These are phyloP conservation scores for Yarrowia alimentaria DNA, from an alignment of 805 yeast genomes.

Conservation along the genomic window DNA sequence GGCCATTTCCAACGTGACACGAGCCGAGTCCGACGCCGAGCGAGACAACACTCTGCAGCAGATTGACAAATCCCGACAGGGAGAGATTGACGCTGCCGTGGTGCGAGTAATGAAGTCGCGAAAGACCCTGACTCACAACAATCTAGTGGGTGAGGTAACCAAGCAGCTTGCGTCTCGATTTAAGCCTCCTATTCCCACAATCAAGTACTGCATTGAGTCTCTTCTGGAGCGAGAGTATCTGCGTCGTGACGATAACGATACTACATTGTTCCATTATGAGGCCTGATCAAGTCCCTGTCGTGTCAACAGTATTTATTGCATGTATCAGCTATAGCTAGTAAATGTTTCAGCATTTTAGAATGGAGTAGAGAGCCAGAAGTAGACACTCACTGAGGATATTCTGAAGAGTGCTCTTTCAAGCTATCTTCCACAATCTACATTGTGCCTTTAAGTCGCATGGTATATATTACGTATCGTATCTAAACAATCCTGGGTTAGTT, in stretches of 20 bases:
- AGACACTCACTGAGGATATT: too few species aligned
- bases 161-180: constrained; percentile 62
- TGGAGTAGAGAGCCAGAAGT: too few species aligned
- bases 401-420: too few species aligned
- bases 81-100: constrained; percentile 78
- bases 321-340: too few species aligned
- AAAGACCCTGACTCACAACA: constrained; percentile 58
- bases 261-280: constrained; percentile 61
- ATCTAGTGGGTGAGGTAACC: constrained; percentile 63
- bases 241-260: constrained; percentile 62
- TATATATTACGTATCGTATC: too few species aligned
- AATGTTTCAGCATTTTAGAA: too few species aligned
- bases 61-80: constrained; percentile 61
- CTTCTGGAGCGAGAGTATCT: constrained; percentile 79
- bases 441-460: too few species aligned
- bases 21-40: constrained; percentile 55
- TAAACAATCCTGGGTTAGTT: too few species aligned
- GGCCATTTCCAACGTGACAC: constrained; percentile 56
- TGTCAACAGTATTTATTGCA: too few species aligned
- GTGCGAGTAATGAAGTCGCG: constrained; percentile 83
- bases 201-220: constrained; percentile 71
- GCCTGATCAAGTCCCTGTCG: too few species aligned
- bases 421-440: too few species aligned
- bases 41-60: constrained; percentile 50
- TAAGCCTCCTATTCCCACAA: constrained; percentile 62